Base-by-base conservation (phyloP, 2,329 filamentous ascomycete genomes). In the Berkeleyomyces basicola region DNA sequence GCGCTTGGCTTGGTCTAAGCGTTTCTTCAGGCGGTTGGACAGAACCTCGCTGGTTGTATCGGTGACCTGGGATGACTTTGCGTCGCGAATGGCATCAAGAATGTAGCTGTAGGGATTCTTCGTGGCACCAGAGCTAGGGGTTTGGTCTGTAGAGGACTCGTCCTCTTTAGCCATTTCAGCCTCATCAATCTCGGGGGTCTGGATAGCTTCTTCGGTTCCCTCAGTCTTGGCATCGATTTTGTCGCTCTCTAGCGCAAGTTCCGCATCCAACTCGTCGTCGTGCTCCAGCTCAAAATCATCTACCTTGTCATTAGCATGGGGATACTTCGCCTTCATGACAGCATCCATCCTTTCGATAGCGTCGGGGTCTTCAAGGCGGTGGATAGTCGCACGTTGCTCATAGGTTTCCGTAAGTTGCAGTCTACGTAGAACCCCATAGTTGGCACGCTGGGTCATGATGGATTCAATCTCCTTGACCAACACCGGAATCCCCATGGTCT, bases 401-500 rank as follows among this genome's bases (percentile, higher is more conserved):
- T 1, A 11, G 7, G 51, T 16, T 55, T 55, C 51, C 7, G 51
- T 2, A 31, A 16, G 14, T 11, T 55, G 51, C 14, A 55, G 51
- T 7, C 51, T 11, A 7, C 33, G 33, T 14, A 55, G 7, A 39
- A 55, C 10, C 5, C 51, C 51, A 31, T 55, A 55, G 51, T 55
- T 55, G 57, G 16, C 33, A 7, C 51, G 51, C 5, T 55, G 51
- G 31, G 36, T 55, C 42, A 64, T 59, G 36, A 65, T 58, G 3
- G 58, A 55, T 31, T 63, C 66, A 4, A 66, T 62, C 36, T 67
- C 72, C 69, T 67, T 77, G 67, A 72, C 77, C 67, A 75, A 70
- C 60, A 82, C 81, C 42, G 85, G 82, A 49, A 96, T 80, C 57
- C 82, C 80, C 83, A 92, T 91, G 0, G 90, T 88, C 72, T 96